Evolutionary conservation across 352 stramenopile species (phyloP).

Genomic region (Paralagenidium karlingii): DNA sequence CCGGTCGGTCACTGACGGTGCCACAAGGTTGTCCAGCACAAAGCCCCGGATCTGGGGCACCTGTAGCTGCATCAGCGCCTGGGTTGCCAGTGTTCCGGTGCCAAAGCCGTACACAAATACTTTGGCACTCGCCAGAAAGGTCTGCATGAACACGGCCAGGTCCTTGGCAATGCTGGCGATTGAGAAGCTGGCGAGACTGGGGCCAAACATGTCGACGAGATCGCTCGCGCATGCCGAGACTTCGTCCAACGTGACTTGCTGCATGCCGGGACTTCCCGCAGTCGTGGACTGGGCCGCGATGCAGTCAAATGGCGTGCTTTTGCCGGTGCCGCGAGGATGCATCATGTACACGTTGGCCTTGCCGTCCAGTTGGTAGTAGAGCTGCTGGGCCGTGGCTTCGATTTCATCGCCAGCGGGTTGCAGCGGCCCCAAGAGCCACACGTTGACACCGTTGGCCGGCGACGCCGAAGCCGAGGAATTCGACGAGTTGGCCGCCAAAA

Average conservation of each 20-base stretch:
- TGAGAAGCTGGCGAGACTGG: slow-evolving; percentile 27
- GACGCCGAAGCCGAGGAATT: no score
- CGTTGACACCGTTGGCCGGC: no score
- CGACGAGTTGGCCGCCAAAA: slow-evolving; percentile 10
- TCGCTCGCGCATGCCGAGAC: slow-evolving; percentile 20
- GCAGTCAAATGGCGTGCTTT: slow-evolving; percentile 23
- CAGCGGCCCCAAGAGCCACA: no score
- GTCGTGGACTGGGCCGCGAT: slow-evolving; percentile 10
- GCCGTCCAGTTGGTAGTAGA: slow-evolving; percentile 7
- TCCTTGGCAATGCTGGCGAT: slow-evolving; percentile 49
- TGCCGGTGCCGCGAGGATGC: slow-evolving; percentile 30
- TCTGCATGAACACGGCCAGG: slow-evolving; percentile 30
- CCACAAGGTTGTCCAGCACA: slow-evolving; percentile 36
- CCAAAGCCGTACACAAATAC: slow-evolving; percentile 51
- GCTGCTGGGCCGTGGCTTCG: no score
- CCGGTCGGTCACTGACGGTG: slow-evolving; percentile 14
- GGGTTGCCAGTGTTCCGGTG: slow-evolving; percentile 43
- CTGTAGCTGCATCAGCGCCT: slow-evolving; percentile 47
- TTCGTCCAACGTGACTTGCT: slow-evolving; percentile 8
- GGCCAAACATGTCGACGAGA: slow-evolving; percentile 17
- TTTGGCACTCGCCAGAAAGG: slow-evolving; percentile 22
- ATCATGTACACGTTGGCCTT: slow-evolving; percentile 39
- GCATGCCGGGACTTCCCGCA: slow-evolving; percentile 14
- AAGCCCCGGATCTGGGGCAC: slow-evolving; percentile 37
- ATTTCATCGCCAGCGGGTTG: no score